These are phyloP conservation scores for Fusarium annulatum DNA, from an alignment of 2,329 filamentous ascomycete species.

Conservation along the genomic window DNA sequence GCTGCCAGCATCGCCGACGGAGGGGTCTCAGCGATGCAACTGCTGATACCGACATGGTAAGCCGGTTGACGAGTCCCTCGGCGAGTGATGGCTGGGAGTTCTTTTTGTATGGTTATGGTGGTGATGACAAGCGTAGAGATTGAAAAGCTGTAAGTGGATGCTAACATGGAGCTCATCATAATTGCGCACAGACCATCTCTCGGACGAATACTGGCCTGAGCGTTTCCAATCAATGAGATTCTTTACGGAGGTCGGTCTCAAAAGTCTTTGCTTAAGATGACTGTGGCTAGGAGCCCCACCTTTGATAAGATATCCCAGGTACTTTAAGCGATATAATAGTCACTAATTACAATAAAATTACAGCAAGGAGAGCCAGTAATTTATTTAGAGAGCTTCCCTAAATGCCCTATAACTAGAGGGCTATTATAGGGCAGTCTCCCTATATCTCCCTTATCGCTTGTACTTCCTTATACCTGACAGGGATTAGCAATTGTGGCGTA, in stretches of 20 bases:
- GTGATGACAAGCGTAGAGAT: conserved; percentile 18
- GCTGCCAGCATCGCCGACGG: conserved; percentile 46
- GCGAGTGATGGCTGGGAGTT: not conserved
- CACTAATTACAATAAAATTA: too few relatives aligned
- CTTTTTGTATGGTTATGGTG: not conserved
- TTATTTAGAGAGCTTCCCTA: too few relatives aligned
- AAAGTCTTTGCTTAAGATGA: too few relatives aligned
- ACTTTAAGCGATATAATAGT: too few relatives aligned
- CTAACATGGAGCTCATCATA: conserved; percentile 23
- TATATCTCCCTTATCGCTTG: too few relatives aligned
- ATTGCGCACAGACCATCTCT: conserved; percentile 35
- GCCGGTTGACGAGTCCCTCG: conserved; percentile 7
- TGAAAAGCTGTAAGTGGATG: conserved; percentile 26
- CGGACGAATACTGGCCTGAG: conserved; percentile 34
- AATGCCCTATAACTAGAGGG: too few relatives aligned
- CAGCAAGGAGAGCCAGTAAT: too few relatives aligned
- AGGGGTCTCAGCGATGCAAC: conserved; percentile 50
- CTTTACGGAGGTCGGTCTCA: not conserved
- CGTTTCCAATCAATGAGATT: conserved; percentile 26
- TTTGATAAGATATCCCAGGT: too few relatives aligned
- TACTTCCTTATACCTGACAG: too few relatives aligned
- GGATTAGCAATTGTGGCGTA: too few relatives aligned
- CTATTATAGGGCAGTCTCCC: too few relatives aligned
- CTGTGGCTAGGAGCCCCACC: too few relatives aligned
- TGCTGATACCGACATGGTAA: conserved; percentile 50